Evolutionary conservation across 1,139 yeast species (phyloP).

Genomic region (Protomyces macrosporus): DNA sequence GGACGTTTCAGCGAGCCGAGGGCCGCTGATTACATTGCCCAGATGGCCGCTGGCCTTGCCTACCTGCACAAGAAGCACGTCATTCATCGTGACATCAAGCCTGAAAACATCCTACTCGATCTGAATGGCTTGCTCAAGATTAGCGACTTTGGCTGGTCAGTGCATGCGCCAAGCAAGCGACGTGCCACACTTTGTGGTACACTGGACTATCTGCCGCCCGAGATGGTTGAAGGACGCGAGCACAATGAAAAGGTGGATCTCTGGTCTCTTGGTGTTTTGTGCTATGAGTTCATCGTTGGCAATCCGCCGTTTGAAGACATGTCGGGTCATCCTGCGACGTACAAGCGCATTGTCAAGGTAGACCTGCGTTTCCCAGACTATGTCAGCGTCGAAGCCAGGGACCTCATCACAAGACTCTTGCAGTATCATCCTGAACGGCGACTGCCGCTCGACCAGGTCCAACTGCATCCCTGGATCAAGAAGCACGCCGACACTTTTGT

Average conservation of each 20-base stretch:
- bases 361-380: conserved; percentile 68
- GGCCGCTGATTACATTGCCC: conserved; percentile 75
- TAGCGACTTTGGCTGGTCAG: conserved; percentile 97
- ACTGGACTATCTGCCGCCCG: conserved; percentile 89
- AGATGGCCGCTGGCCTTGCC: conserved; percentile 70
- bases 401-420: conserved; percentile 57
- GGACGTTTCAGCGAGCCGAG: conserved; percentile 64
- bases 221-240: conserved; percentile 78
- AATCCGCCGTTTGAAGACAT: conserved; percentile 84
- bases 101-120: conserved; percentile 78
- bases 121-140: conserved; percentile 68
- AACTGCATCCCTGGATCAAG: conserved; percentile 75
- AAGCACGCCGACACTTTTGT: conserved; percentile 45
- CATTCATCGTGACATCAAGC: conserved; percentile 88
- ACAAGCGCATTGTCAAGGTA: conserved; percentile 68
- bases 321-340: conserved; percentile 60
- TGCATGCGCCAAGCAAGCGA: conserved; percentile 51
- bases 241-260: conserved; percentile 78
- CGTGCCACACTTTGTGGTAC: conserved; percentile 92
- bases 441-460: conserved; percentile 55
- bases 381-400: conserved; percentile 69
- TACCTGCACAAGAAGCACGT: conserved; percentile 74
- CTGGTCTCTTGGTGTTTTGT: conserved; percentile 87
- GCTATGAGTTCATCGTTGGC: conserved; percentile 84
- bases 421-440: conserved; percentile 67